phyloP scores from a whole-genome alignment of 2,329 filamentous ascomycete species.

The Alternaria longipes region DNA sequence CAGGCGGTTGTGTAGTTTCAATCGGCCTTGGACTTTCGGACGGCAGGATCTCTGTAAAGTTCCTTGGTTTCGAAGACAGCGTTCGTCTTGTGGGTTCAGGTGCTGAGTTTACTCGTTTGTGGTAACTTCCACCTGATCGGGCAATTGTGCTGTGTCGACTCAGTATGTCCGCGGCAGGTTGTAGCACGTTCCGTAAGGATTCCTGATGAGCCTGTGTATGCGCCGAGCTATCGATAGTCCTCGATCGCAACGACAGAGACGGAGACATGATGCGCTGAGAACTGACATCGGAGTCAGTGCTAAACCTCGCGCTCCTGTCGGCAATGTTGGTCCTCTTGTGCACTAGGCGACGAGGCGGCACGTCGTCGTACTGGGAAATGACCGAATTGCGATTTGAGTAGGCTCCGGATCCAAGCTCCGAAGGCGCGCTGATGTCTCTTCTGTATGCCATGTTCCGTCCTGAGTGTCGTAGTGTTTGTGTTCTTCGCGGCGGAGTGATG shows the following conservation, averaged over 20 bases:
- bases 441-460: constrained; percentile 63
- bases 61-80: constrained; percentile 22
- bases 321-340: constrained; percentile 62
- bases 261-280: constrained; percentile 36
- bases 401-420: constrained; percentile 54
- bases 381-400: constrained; percentile 58
- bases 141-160: constrained; percentile 40
- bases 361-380: constrained; percentile 47
- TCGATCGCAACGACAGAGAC: constrained; percentile 41
- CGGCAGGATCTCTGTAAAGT: constrained; percentile 34
- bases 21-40: constrained; percentile 30
- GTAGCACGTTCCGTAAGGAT: constrained; percentile 42
- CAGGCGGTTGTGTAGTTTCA: constrained; percentile 18
- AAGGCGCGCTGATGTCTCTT: constrained; percentile 48
- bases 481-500: constrained; percentile 57
- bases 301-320: constrained; percentile 51
- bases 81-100: constrained; percentile 36
- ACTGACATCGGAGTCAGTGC: constrained; percentile 40
- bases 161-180: constrained; percentile 47
- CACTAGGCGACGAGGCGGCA: constrained; percentile 59
- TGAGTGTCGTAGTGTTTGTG: constrained; percentile 61
- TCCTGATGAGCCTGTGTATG: constrained; percentile 45
- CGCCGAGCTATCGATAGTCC: constrained; percentile 41
- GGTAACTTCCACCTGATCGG: constrained; percentile 26
- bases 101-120: constrained; percentile 48